Evolutionary conservation across 805 yeast genomes (phyloP).

Genomic region (Candida dajiaensis): DNA sequence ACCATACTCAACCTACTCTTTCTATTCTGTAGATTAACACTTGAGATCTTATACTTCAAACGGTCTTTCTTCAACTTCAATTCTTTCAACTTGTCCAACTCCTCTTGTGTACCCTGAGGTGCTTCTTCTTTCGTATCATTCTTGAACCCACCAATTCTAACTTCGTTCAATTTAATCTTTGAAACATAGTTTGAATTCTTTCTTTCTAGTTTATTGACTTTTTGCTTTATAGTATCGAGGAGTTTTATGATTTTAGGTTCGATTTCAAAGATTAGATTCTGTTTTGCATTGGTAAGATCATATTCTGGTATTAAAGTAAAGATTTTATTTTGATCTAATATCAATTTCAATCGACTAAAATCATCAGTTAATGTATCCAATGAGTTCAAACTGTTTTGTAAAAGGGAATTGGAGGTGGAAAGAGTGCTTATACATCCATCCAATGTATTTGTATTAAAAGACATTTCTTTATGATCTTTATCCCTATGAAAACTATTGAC

Average conservation of each 20-base stretch:
- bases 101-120: constrained; percentile 27
- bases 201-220: constrained; percentile 29
- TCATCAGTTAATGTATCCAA: constrained; percentile 32
- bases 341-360: constrained; percentile 31
- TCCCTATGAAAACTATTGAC: no score
- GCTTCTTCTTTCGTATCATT: constrained; percentile 20
- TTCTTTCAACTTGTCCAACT: constrained; percentile 33
- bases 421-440: constrained; percentile 29
- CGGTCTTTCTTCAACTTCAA: constrained; percentile 39
- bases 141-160: constrained; percentile 27
- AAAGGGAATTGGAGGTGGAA: constrained; percentile 28
- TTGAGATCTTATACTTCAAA: constrained; percentile 33
- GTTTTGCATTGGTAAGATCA: constrained; percentile 37
- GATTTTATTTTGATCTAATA: constrained; percentile 39
- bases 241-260: constrained; percentile 37
- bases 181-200: constrained; percentile 28
- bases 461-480: no score
- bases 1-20: constrained; percentile 23
- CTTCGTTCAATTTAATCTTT: constrained; percentile 36
- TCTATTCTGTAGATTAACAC: constrained; percentile 22
- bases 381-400: constrained; percentile 28
- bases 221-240: constrained; percentile 27
- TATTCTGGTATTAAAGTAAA: constrained; percentile 47
- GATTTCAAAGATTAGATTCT: constrained; percentile 29
- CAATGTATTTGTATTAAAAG: constrained; percentile 9